Conservation (phyloP, 2,329 filamentous ascomycete genomes). For the Diaporthe citri region DNA sequence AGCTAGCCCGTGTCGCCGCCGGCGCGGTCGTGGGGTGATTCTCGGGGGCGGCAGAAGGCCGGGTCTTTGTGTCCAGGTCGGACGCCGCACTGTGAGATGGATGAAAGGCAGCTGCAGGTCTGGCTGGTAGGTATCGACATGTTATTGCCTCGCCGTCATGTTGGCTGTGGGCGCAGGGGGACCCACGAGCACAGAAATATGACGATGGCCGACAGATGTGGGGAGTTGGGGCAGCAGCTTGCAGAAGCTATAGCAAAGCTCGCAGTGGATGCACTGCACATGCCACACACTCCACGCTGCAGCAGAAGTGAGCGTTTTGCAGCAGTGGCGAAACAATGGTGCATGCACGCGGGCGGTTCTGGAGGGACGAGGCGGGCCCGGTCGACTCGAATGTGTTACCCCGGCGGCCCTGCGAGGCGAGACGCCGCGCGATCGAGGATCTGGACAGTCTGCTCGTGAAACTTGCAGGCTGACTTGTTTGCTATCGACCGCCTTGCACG, state of each 20-base stretch:
- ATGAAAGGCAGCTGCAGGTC: background rate
- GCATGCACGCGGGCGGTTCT: constrained; percentile 2
- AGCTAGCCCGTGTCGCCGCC: constrained; percentile 15
- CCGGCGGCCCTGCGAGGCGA: constrained; percentile 10
- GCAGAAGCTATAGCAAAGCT: background rate
- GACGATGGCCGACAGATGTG: constrained; percentile 17
- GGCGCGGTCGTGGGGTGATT: constrained; percentile 14
- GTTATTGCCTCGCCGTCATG: constrained; percentile 14
- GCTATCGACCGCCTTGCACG: background rate
- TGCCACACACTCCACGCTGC: constrained; percentile 6
- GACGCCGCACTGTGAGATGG: constrained; percentile 21
- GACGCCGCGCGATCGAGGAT: background rate
- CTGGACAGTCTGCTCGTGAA: background rate
- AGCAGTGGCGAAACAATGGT: constrained; percentile 32
- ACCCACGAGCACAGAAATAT: background rate
- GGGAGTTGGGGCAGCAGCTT: constrained; percentile 7
- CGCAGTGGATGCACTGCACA: constrained; percentile 7
- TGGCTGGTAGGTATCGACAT: background rate
- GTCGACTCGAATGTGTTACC: background rate
- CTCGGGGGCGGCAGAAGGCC: constrained; percentile 24
- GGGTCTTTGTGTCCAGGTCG: background rate
- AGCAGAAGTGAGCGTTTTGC: constrained; percentile 9
- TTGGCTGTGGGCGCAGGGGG: background rate
- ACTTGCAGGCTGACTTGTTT: background rate
- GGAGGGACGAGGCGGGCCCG: background rate